Base-by-base conservation (phyloP, 352 stramenopile genomes). In the Phytopythium montanum region DNA sequence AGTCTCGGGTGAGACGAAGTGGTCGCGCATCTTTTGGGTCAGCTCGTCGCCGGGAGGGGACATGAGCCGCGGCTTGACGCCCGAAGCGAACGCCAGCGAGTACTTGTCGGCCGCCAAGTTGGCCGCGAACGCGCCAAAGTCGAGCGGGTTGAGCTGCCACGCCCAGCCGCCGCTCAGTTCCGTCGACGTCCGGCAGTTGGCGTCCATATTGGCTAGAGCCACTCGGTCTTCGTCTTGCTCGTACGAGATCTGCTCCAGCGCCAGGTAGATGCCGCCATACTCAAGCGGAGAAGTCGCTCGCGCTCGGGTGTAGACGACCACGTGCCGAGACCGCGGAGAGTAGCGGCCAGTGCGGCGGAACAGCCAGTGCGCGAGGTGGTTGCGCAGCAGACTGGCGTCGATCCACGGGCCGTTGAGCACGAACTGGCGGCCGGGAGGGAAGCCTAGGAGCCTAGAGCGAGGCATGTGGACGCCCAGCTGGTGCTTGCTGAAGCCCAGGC, bases 311-410 rank as follows among this genome's bases (percentile, higher is more conserved):
- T 76, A 85, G 46, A 87, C 67, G 36, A 73, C 75, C 16, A 81
- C 58, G 59, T 87, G 75, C 13, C 66, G 60, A 23, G 77, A 64
- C 16, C 73, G 77, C 10, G 77, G 62, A 19, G 75, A 83, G 62
- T 83, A 87, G 13, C 77, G 70, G 8, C 62, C 61, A 8, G 75
- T 85, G 28, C 65, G 38, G 8, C 77, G 75, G 57, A 72, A 87
- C 28, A 87, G 39, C 69, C 70, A 84, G 44, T 87, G 75, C 12
- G 75, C 75, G 45, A 87, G 52, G 51, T 87, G 77, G 61, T 87
- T 87, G 34, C 77, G 75, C 54, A 87, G 31, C 53, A 87, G 39
- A 34, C 63, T 79, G 46, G 67, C 70, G 68, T 87, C 77, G 25
- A 85, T 53, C 51, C 66, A 80, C 9, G 77, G 77, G 0, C 77